Conservation (phyloP, 2,329 filamentous ascomycete species). For the Scedosporium boydii region DNA sequence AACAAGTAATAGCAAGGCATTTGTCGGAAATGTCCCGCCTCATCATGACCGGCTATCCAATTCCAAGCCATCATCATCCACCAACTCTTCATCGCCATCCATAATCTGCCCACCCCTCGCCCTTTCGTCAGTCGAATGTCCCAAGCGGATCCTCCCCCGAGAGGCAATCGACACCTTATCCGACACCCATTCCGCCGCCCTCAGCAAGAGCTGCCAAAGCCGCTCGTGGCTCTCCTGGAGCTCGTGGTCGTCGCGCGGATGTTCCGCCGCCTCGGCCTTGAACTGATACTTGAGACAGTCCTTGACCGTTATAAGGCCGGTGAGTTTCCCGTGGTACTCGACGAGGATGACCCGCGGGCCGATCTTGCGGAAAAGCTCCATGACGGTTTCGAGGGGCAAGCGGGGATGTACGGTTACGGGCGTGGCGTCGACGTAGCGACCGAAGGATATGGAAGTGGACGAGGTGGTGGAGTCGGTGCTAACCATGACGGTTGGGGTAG, state of each 20-base stretch:
- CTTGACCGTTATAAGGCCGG: constrained; percentile 87
- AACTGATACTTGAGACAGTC: constrained; percentile 97
- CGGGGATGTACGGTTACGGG: constrained; percentile 87
- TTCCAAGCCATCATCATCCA: constrained; percentile 31
- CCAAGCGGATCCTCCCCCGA: constrained; percentile 48
- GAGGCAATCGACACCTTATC: constrained; percentile 41
- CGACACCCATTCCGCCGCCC: constrained; percentile 48
- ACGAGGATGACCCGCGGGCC: constrained; percentile 88
- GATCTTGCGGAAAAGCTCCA: constrained; percentile 98
- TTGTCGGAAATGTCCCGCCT: neutral
- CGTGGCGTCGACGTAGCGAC: constrained; percentile 78
- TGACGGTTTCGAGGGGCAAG: constrained; percentile 87
- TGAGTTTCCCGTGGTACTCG: constrained; percentile 76
- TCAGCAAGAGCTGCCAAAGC: constrained; percentile 51
- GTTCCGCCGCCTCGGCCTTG: constrained; percentile 82
- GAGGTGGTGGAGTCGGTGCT: constrained; percentile 42
- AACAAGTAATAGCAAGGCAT: neutral
- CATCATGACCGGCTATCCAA: constrained; percentile 19
- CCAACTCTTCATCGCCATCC: constrained; percentile 31
- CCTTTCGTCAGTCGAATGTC: constrained; percentile 26
- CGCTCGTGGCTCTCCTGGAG: constrained; percentile 51
- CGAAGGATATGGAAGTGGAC: constrained; percentile 42
- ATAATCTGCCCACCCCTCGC: constrained; percentile 36
- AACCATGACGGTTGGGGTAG: constrained; percentile 42
- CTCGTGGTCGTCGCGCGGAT: constrained; percentile 50